Base-by-base conservation (phyloP, 2,329 filamentous ascomycete species). In the Fusarium proliferatum region DNA sequence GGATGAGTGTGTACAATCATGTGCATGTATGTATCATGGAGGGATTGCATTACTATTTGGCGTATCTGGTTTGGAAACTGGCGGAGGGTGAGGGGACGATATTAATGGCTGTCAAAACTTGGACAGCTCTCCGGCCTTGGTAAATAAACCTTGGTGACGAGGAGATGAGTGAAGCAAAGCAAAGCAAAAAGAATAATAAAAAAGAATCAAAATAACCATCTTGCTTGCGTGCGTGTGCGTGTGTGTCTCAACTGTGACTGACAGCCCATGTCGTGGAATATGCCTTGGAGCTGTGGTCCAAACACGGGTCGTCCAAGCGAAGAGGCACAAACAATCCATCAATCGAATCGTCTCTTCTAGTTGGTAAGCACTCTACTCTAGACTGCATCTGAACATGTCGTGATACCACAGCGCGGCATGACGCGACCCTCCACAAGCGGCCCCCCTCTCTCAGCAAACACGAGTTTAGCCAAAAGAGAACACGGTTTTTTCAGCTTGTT, bases 81-180 rank as follows among this genome's bases (percentile, higher is more conserved):
- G 75, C 28, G 61, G 75, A 67, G 60, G 73, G n/a, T 64, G 61
- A 64, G 71, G 75, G 64, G 72, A 61, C 43, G 62, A 63, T 57
- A 52, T 46, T 67, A 60, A 71, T 74, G 71, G 71, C 63, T 74
- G 69, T 75, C 67, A 43, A 63, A 48, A 26, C 30, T 57, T 69
- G 64, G 64, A 67, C 73, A 76, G 73, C 71, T 72, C 73, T 76
- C 73, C 73, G 68, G 73, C 73, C 73, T 74, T 51, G 70, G 62
- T 48, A 36, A 12, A 1, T 15, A 26, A 41, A 55, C 39, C 71
- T 59, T 64, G 73, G 73, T 61, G 73, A 30, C 70, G 73, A 76
- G 68, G 74, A 76, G 71, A 60, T 6, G 12, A 36, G 17, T 52
- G 49, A 66, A 39, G 43, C 26, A 66, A 48, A 48, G 28, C 48